phyloP scores from a whole-genome alignment of 495 filamentous ascomycete genomes.

The Glutinoglossum americanum region DNA sequence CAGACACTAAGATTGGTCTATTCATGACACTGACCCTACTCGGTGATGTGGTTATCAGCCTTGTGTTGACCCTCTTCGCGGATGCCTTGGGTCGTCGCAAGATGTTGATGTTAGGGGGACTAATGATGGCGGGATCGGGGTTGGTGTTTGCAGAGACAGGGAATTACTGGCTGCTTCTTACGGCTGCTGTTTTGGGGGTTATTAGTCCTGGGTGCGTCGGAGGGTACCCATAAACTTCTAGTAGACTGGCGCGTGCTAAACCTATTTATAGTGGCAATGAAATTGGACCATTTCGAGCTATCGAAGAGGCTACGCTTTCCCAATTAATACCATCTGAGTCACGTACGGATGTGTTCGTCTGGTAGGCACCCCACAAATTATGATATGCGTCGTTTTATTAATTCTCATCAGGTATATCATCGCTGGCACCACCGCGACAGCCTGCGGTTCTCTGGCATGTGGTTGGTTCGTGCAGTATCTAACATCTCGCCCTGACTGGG shows the following conservation, averaged over 20 bases:
- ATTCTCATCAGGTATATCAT: conserved; percentile 30
- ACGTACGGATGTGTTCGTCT: conserved; percentile 57
- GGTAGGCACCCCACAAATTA: conserved; percentile 18
- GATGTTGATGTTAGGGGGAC: conserved; percentile 45
- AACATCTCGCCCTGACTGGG: conserved; percentile 26
- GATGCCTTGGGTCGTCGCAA: conserved; percentile 49
- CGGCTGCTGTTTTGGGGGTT: conserved; percentile 58
- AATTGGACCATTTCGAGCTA: conserved; percentile 61
- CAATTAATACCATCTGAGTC: conserved; percentile 40
- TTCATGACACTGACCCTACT: conserved; percentile 77
- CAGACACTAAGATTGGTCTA: conserved; percentile 53
- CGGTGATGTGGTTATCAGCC: conserved; percentile 60
- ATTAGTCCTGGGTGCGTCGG: conserved; percentile 43
- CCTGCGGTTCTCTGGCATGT: conserved; percentile 39
- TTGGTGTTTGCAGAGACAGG: conserved; percentile 41
- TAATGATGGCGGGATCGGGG: conserved; percentile 46
- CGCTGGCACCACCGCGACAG: conserved; percentile 38
- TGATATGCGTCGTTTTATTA: not conserved
- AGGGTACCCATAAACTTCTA: not conserved
- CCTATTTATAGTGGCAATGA: conserved; percentile 38
- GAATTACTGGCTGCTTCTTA: conserved; percentile 55
- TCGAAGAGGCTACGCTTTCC: conserved; percentile 66
- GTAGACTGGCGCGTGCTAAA: not conserved
- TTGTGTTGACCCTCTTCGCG: conserved; percentile 52
- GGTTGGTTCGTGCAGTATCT: conserved; percentile 42